phyloP scores from a whole-genome alignment of 805 yeast genomes.

The Metschnikowia sp. region DNA sequence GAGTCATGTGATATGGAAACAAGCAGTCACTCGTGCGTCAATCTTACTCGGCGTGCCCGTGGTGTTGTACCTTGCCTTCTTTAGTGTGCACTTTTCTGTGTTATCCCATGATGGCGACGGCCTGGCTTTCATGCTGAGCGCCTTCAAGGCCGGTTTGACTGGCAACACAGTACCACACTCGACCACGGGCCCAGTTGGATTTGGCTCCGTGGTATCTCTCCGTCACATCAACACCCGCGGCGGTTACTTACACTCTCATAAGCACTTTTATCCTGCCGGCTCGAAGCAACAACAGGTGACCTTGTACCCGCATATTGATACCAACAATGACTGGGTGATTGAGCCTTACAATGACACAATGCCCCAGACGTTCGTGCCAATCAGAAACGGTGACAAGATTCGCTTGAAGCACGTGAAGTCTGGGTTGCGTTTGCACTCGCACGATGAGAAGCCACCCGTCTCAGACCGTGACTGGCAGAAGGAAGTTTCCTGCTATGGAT shows the following conservation, averaged over 20 bases:
- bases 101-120: slow-evolving; percentile 67
- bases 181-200: slow-evolving; percentile 66
- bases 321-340: slow-evolving; percentile 68
- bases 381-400: slow-evolving; percentile 66
- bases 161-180: slow-evolving; percentile 60
- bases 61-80: slow-evolving; percentile 52
- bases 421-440: slow-evolving; percentile 72
- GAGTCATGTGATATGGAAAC: slow-evolving; percentile 40
- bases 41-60: slow-evolving; percentile 58
- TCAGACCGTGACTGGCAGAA: slow-evolving; percentile 79
- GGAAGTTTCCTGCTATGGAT: slow-evolving; percentile 77
- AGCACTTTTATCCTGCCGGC: slow-evolving; percentile 67
- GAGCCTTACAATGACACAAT: slow-evolving; percentile 63
- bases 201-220: slow-evolving; percentile 61
- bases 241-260: slow-evolving; percentile 83
- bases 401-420: slow-evolving; percentile 60
- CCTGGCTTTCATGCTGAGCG: slow-evolving; percentile 65
- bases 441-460: slow-evolving; percentile 78
- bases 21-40: slow-evolving; percentile 49
- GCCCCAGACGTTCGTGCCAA: slow-evolving; percentile 58
- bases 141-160: slow-evolving; percentile 60
- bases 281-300: slow-evolving; percentile 84
- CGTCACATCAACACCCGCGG: slow-evolving; percentile 72
- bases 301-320: slow-evolving; percentile 73
- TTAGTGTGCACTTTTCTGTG: slow-evolving; percentile 59